A percentile compares a stretch with the other conserved stretches of the same genome.
These are phyloP conservation scores for Vachellia collinsii DNA, from an alignment of 306 rosid genomes.

Conservation along the genomic window DNA sequence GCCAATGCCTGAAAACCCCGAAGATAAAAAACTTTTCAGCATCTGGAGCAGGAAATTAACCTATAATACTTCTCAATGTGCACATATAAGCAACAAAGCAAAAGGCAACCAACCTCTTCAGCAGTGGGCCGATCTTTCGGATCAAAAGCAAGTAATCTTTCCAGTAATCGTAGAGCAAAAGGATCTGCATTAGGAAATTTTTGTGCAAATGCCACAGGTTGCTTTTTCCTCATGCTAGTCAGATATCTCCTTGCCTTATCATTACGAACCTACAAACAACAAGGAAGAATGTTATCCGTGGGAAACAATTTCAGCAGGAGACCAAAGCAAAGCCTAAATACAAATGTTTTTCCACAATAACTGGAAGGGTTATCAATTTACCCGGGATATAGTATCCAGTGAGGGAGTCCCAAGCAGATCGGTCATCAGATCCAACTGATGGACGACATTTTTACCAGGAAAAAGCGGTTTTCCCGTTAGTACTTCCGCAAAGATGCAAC, in stretches of 20 bases:
- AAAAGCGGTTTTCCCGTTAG: slow-evolving; percentile 93
- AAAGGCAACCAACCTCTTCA: slow-evolving; percentile 68
- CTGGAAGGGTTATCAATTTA: slow-evolving; percentile 29
- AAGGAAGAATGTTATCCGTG: slow-evolving; percentile 9
- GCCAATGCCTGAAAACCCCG: slow-evolving; percentile 71
- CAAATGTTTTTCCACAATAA: background rate
- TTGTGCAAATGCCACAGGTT: slow-evolving; percentile 71
- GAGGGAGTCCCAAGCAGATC: slow-evolving; percentile 96
- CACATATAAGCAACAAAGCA: background rate
- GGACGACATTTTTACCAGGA: slow-evolving; percentile 98
- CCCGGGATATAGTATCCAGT: slow-evolving; percentile 92
- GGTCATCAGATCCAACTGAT: slow-evolving; percentile 95
- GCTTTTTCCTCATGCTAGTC: slow-evolving; percentile 93
- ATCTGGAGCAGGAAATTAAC: slow-evolving; percentile 14
- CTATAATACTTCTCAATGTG: background rate
- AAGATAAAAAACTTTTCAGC: slow-evolving; percentile 7
- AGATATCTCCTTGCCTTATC: slow-evolving; percentile 94
- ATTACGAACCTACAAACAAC: slow-evolving; percentile 75
- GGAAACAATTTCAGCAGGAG: background rate
- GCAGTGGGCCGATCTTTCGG: slow-evolving; percentile 99
- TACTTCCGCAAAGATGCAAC: slow-evolving; percentile 96
- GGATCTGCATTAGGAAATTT: slow-evolving; percentile 93
- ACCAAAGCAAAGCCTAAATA: background rate
- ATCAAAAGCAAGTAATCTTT: slow-evolving; percentile 86
- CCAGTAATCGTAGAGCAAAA: slow-evolving; percentile 75